Percentiles rank a stretch among this genome's conserved stretches.
These are phyloP conservation scores for Eucalyptus pauciflora DNA, from an alignment of 345 rosid species.

Conservation along the genomic window DNA sequence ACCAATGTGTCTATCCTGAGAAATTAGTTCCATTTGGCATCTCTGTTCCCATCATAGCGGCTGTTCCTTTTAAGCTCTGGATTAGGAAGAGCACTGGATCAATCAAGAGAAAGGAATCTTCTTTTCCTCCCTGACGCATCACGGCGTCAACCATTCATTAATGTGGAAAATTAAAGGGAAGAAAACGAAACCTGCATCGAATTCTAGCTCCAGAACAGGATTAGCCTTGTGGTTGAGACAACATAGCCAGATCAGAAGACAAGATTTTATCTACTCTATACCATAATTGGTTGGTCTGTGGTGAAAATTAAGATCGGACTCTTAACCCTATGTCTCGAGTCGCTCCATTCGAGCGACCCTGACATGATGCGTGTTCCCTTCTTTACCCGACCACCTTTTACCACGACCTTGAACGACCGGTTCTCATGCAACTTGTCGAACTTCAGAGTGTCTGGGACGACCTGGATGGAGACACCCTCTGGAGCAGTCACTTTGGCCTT, in stretches of 20 bases:
- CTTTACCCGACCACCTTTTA: constrained; percentile 23
- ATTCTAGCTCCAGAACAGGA: background rate
- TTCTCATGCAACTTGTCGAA: constrained; percentile 20
- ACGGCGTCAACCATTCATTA: background rate
- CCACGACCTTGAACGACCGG: constrained; percentile 35
- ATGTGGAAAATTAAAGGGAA: background rate
- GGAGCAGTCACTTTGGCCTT: constrained; percentile 42
- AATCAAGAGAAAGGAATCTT: background rate
- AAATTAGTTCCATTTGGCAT: background rate
- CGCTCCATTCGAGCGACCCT: constrained; percentile 52
- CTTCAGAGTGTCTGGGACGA: constrained; percentile 32
- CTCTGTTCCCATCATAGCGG: background rate
- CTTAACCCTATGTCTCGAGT: constrained; percentile 37
- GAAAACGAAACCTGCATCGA: background rate
- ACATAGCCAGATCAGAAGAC: background rate
- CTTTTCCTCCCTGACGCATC: background rate
- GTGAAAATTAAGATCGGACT: constrained; percentile 42
- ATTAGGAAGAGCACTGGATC: background rate
- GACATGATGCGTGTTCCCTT: constrained; percentile 15
- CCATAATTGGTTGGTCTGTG: background rate
- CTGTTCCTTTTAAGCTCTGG: background rate
- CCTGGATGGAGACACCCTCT: constrained; percentile 25
- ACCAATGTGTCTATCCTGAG: background rate
- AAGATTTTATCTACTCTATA: background rate
- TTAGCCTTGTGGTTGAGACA: background rate